Conservation (phyloP, 257 asterid species). For the Avicennia marina region DNA sequence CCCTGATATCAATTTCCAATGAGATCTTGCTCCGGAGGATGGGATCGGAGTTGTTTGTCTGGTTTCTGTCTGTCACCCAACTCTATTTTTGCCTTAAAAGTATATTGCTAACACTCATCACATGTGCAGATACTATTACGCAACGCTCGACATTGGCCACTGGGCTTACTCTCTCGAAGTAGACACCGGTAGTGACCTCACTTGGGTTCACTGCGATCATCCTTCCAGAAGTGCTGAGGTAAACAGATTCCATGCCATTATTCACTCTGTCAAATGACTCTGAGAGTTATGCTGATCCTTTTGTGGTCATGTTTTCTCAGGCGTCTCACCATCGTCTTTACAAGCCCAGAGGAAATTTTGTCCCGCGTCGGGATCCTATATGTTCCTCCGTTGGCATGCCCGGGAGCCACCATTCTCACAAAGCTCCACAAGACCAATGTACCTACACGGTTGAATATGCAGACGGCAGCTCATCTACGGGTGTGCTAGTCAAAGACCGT, state of each 20-base stretch:
- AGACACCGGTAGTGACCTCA: too few relatives aligned
- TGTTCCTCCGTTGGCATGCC: slow-evolving; percentile 51
- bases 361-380: slow-evolving; percentile 58
- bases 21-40: too few relatives aligned
- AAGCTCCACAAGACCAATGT: slow-evolving; percentile 64
- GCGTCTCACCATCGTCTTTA: slow-evolving; percentile 84
- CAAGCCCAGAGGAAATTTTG: slow-evolving; percentile 51
- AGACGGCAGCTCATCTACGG: slow-evolving; percentile 69
- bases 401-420: slow-evolving; percentile 27
- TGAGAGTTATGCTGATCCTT: neutral
- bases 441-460: slow-evolving; percentile 83
- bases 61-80: too few relatives aligned
- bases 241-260: neutral
- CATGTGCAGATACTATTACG: too few relatives aligned
- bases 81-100: too few relatives aligned
- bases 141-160: too few relatives aligned
- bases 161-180: too few relatives aligned
- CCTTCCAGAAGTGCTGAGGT: slow-evolving; percentile 79
- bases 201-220: too few relatives aligned
- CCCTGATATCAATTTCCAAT: too few relatives aligned
- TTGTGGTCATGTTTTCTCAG: slow-evolving; percentile 33
- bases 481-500: slow-evolving; percentile 66
- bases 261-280: neutral
- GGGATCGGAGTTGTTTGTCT: too few relatives aligned
- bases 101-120: too few relatives aligned